Conservation (phyloP, 2,329 filamentous ascomycete genomes). For the Diaporthe vexans region DNA sequence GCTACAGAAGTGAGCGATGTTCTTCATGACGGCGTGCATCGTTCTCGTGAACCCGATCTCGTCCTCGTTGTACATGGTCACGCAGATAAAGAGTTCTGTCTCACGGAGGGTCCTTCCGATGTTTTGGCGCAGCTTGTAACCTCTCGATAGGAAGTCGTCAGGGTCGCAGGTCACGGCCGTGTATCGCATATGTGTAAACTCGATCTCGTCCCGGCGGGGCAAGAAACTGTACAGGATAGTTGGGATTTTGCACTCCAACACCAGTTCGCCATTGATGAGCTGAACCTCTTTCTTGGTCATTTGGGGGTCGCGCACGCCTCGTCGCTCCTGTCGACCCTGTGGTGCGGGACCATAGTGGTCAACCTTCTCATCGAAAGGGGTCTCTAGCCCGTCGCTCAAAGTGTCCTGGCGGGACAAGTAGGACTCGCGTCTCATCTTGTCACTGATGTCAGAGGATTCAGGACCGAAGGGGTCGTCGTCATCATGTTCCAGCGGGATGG, state of each 20-base stretch:
- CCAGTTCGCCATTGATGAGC: slow-evolving; percentile 96
- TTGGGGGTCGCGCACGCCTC: slow-evolving; percentile 88
- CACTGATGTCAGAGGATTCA: slow-evolving; percentile 62
- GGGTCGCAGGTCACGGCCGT: slow-evolving; percentile 98
- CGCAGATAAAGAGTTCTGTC: slow-evolving; percentile 94
- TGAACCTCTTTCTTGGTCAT: slow-evolving; percentile 95
- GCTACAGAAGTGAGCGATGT: slow-evolving; percentile 96
- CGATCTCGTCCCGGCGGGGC: slow-evolving; percentile 90
- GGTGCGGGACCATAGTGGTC: slow-evolving; percentile 92
- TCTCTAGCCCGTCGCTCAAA: slow-evolving; percentile 60
- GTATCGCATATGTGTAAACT: slow-evolving; percentile 99
- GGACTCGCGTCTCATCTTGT: slow-evolving; percentile 69
- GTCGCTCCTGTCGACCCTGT: slow-evolving; percentile 85
- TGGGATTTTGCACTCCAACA: slow-evolving; percentile 98
- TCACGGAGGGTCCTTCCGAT: slow-evolving; percentile 87
- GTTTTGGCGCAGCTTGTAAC: slow-evolving; percentile 93
- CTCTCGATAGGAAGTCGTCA: slow-evolving; percentile 89
- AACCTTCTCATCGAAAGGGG: slow-evolving; percentile 66
- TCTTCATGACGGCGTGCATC: slow-evolving; percentile 99
- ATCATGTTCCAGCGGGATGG: slow-evolving; percentile 76
- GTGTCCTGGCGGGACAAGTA: slow-evolving; percentile 69
- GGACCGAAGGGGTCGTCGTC: slow-evolving; percentile 82
- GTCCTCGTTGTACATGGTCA: slow-evolving; percentile 99
- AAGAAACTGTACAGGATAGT: slow-evolving; percentile 98
- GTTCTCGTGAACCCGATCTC: slow-evolving; percentile 97